Conservation (phyloP, 805 yeast genomes). For the Tetrapisispora taiwanensis region DNA sequence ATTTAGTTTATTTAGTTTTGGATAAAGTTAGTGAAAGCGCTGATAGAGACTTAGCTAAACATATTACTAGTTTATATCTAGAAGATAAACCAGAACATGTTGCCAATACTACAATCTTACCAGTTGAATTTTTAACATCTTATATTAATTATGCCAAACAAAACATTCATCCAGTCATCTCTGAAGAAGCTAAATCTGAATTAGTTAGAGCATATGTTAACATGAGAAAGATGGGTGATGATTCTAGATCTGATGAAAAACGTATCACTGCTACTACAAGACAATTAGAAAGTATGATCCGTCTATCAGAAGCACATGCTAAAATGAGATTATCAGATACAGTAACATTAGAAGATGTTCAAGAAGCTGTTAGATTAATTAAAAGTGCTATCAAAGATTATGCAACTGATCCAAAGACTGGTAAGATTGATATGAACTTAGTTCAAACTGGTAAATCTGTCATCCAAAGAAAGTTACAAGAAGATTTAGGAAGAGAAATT, state of each 20-base stretch:
- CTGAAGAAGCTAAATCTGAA: constrained; percentile 72
- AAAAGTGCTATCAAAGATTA: constrained; percentile 92
- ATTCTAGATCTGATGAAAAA: constrained; percentile 71
- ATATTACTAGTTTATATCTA: constrained; percentile 81
- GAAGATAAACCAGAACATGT: constrained; percentile 78
- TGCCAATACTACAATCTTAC: constrained; percentile 56
- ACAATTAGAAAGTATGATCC: constrained; percentile 91
- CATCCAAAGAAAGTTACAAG: constrained; percentile 69
- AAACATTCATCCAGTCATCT: constrained; percentile 65
- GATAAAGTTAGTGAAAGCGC: constrained; percentile 83
- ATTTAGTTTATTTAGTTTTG: constrained; percentile 80
- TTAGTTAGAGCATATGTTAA: constrained; percentile 82
- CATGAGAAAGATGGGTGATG: constrained; percentile 92
- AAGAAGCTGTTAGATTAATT: constrained; percentile 87
- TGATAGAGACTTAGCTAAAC: constrained; percentile 82
- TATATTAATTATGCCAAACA: constrained; percentile 95
- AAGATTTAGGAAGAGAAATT: constrained; percentile 58
- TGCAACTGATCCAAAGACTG: constrained; percentile 96
- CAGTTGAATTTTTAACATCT: constrained; percentile 76
- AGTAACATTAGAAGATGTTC: constrained; percentile 75
- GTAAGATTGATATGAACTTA: constrained; percentile 93
- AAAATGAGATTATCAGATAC: constrained; percentile 72
- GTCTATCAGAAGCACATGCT: constrained; percentile 94
- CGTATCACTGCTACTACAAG: constrained; percentile 97
- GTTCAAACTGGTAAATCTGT: constrained; percentile 93